A percentile compares a stretch with the other conserved stretches of the same genome.
Evolutionary conservation across 176 grass and related monocot genomes (phyloP).

Genomic region (Oryza meyeriana): DNA sequence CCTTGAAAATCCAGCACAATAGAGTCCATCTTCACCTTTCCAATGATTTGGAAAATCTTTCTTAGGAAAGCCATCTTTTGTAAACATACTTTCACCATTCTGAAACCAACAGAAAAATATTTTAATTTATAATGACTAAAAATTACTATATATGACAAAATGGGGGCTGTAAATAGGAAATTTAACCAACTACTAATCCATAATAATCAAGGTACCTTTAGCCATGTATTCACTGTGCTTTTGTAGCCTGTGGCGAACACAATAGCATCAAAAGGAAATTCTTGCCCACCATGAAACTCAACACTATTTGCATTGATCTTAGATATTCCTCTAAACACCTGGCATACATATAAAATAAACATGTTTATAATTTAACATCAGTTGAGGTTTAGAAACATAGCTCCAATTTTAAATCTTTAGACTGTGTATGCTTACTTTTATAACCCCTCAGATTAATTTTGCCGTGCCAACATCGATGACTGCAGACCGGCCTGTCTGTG

Average conservation of each 20-base stretch:
- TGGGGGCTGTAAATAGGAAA: background rate
- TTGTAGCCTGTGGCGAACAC: conserved; percentile 56
- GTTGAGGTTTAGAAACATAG: background rate
- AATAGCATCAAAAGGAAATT: conserved; percentile 8
- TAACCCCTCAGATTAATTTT: conserved; percentile 27
- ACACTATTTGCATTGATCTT: background rate
- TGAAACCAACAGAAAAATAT: background rate
- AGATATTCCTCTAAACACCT: background rate
- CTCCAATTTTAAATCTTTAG: background rate
- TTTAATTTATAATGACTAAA: background rate
- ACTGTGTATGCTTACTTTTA: conserved; percentile 7
- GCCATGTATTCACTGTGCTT: conserved; percentile 37
- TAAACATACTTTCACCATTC: conserved; percentile 1
- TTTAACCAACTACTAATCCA: background rate
- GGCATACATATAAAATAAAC: background rate
- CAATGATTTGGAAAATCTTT: conserved; percentile 28
- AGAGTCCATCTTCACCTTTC: conserved; percentile 35
- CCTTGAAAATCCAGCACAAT: background rate
- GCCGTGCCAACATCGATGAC: conserved; percentile 40
- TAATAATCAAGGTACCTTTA: conserved; percentile 28
- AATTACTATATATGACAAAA: background rate
- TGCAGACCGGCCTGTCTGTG: background rate
- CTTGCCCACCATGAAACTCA: background rate
- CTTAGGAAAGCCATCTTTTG: conserved; percentile 15
- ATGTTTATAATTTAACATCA: background rate